Conservation (phyloP, 2,329 filamentous ascomycete species). For the Trichoderma harzianum region DNA sequence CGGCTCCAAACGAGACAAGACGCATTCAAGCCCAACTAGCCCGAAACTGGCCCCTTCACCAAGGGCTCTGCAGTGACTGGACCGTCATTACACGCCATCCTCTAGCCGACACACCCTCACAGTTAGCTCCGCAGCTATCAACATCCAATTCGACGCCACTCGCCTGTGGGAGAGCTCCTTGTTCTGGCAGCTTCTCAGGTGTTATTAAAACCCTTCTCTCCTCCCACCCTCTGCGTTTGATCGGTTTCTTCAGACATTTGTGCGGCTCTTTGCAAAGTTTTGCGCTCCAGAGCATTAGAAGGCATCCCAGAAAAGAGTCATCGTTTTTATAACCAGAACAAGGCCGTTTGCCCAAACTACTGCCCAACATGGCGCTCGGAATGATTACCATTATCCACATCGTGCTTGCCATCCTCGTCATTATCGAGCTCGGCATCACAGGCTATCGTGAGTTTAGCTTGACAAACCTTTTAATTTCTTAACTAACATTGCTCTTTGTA, state of each 20-base stretch:
- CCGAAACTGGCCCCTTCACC: slow-evolving; percentile 2
- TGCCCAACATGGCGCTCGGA: slow-evolving; percentile 46
- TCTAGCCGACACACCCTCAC: slow-evolving; percentile 10
- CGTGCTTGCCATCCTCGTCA: slow-evolving; percentile 62
- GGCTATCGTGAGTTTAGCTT: slow-evolving; percentile 59
- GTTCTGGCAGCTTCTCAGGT: background rate
- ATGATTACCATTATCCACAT: slow-evolving; percentile 63
- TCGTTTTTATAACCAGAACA: background rate
- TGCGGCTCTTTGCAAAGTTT: background rate
- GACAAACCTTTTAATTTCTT: no score
- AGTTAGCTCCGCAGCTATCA: slow-evolving; percentile 2
- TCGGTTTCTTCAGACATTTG: background rate
- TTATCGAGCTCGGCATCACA: slow-evolving; percentile 73
- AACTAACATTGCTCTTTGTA: background rate
- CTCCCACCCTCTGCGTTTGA: background rate
- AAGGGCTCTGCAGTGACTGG: slow-evolving; percentile 15
- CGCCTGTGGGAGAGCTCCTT: background rate
- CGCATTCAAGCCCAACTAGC: slow-evolving; percentile 16
- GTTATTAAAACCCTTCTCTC: slow-evolving; percentile 1
- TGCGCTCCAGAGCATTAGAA: background rate
- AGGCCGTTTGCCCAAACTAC: background rate
- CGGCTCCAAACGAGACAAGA: background rate
- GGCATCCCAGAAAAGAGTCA: background rate
- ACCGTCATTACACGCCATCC: slow-evolving; percentile 10
- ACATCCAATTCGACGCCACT: slow-evolving; percentile 11